These are phyloP conservation scores for Chytridiales sp. DNA, from an alignment of 371 early-diverging fungal genomes.

Conservation along the genomic window DNA sequence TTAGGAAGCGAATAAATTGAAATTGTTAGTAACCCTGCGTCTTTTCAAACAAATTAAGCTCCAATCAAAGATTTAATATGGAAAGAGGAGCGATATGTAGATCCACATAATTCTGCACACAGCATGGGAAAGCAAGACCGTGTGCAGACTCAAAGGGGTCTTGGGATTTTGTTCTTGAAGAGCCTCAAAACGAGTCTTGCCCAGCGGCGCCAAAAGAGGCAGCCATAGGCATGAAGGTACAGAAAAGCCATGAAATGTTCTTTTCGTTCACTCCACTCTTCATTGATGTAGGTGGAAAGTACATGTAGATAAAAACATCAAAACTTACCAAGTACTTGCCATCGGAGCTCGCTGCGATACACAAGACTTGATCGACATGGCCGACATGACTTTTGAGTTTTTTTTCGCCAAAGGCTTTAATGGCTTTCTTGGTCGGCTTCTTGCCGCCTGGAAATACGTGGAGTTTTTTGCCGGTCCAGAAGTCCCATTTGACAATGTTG, in stretches of 20 bases:
- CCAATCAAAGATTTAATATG: neutral
- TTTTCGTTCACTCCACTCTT: constrained; percentile 29
- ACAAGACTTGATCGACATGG: constrained; percentile 80
- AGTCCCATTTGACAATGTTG: constrained; percentile 79
- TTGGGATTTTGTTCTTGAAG: constrained; percentile 22
- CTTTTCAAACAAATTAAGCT: constrained; percentile 13
- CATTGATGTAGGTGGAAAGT: constrained; percentile 15
- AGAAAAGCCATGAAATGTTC: constrained; percentile 9
- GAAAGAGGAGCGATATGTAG: constrained; percentile 20
- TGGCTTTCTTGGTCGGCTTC: constrained; percentile 68
- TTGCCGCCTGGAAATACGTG: constrained; percentile 69
- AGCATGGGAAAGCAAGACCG: constrained; percentile 17
- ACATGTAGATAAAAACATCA: neutral
- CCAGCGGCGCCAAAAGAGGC: neutral
- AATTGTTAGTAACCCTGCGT: neutral
- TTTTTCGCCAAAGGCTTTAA: constrained; percentile 28
- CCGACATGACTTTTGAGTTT: constrained; percentile 49
- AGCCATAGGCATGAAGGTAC: constrained; percentile 19
- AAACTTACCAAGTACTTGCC: constrained; percentile 71
- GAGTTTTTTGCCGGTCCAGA: constrained; percentile 48
- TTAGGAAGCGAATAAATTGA: constrained; percentile 1
- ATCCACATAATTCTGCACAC: constrained; percentile 46
- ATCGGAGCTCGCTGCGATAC: constrained; percentile 80
- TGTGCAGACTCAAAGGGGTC: constrained; percentile 52
- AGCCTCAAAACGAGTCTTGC: neutral